phyloP scores from a whole-genome alignment of 2,329 filamentous ascomycete genomes.

The Venturia aucupariae region DNA sequence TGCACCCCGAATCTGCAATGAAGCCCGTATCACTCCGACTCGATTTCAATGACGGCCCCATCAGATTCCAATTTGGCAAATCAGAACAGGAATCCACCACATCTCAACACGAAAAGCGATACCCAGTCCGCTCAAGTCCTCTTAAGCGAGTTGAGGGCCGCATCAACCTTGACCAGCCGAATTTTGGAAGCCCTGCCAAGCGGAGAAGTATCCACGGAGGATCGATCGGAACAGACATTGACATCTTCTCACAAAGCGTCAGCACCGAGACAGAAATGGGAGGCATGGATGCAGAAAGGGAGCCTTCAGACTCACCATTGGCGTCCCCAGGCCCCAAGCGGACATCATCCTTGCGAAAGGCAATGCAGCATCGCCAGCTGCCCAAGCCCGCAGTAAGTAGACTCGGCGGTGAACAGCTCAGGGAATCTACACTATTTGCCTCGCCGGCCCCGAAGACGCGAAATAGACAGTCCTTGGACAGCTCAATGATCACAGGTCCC shows the following conservation, averaged over 20 bases:
- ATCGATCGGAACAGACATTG: conserved; percentile 54
- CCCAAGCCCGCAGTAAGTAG: conserved; percentile 29
- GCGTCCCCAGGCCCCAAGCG: conserved; percentile 26
- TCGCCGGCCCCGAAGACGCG: conserved; percentile 47
- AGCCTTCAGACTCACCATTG: conserved; percentile 26
- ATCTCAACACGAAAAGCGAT: conserved; percentile 38
- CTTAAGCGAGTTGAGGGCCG: conserved; percentile 85
- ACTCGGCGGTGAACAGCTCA: conserved; percentile 26
- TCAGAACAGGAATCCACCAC: conserved; percentile 36
- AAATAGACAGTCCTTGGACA: conserved; percentile 70
- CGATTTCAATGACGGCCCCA: conserved; percentile 34
- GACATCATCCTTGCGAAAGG: conserved; percentile 45
- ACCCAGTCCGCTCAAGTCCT: conserved; percentile 61
- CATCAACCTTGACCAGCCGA: conserved; percentile 75
- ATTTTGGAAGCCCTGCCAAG: conserved; percentile 78
- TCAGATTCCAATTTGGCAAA: conserved; percentile 38
- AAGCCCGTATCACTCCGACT: conserved; percentile 21
- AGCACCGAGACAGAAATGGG: conserved; percentile 17
- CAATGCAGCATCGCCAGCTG: conserved; percentile 71
- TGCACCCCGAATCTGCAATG: conserved; percentile 17
- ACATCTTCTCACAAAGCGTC: conserved; percentile 59
- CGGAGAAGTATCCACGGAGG: conserved; percentile 76
- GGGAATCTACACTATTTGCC: conserved; percentile 11
- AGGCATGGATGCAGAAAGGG: conserved; percentile 19
- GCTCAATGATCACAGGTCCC: conserved; percentile 55